A percentile compares a stretch with the other conserved stretches of the same genome.
These are phyloP conservation scores for Vicia faba DNA, from an alignment of 306 rosid species.

Conservation along the genomic window DNA sequence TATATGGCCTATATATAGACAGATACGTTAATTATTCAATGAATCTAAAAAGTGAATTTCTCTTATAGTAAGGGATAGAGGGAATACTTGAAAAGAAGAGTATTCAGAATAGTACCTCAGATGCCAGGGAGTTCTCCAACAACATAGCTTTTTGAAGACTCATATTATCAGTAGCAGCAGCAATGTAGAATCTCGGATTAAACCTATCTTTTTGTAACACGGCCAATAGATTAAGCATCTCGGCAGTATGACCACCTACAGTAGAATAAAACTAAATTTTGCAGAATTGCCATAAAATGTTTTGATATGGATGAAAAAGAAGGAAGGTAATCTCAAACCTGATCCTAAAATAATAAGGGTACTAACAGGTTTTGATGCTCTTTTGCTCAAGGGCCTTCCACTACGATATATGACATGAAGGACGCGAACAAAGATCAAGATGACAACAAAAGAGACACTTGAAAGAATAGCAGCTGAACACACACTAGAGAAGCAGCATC, in stretches of 20 bases:
- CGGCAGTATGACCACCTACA: slow-evolving; percentile 86
- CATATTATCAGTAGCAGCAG: slow-evolving; percentile 91
- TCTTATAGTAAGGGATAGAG: no score
- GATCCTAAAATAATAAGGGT: slow-evolving; percentile 61
- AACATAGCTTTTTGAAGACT: slow-evolving; percentile 82
- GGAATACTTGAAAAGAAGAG: slow-evolving; percentile 27
- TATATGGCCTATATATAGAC: no score
- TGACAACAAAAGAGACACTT: slow-evolving; percentile 28
- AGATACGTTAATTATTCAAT: no score
- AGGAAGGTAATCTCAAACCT: slow-evolving; percentile 45
- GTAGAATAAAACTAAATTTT: slow-evolving; percentile 12
- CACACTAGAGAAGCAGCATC: slow-evolving; percentile 42
- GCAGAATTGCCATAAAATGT: slow-evolving; percentile 12
- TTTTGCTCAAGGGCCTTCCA: slow-evolving; percentile 36
- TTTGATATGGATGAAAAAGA: slow-evolving; percentile 24
- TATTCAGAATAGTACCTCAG: slow-evolving; percentile 45
- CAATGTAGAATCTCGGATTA: slow-evolving; percentile 72
- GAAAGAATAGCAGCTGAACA: slow-evolving; percentile 36
- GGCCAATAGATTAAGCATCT: slow-evolving; percentile 87
- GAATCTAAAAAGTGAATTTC: no score
- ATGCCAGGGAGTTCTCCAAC: slow-evolving; percentile 50
- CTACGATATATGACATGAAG: slow-evolving; percentile 45
- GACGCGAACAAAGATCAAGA: slow-evolving; percentile 45
- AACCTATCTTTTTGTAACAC: slow-evolving; percentile 67
- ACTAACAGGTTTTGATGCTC: slow-evolving; percentile 43